These are phyloP conservation scores for Penicillium roqueforti DNA, from an alignment of 495 filamentous ascomycete genomes.

Conservation along the genomic window DNA sequence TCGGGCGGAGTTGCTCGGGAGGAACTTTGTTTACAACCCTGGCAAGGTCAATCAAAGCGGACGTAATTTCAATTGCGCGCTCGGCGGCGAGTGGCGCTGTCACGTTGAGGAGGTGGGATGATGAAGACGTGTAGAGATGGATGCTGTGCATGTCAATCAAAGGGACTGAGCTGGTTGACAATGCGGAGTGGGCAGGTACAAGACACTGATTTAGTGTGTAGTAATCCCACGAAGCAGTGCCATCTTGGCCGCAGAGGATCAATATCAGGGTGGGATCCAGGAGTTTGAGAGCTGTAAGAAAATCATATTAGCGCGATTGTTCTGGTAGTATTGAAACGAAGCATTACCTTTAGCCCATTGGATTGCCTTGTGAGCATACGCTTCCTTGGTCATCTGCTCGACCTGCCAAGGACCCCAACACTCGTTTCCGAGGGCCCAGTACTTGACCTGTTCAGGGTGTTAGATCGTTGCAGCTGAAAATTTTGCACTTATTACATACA, in stretches of 20 bases:
- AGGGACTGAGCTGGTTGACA: slow-evolving; percentile 48
- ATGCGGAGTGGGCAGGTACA: slow-evolving; percentile 34
- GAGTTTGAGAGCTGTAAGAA: slow-evolving; percentile 57
- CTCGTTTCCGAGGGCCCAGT: slow-evolving; percentile 71
- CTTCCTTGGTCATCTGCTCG: slow-evolving; percentile 67
- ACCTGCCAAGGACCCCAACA: slow-evolving; percentile 79
- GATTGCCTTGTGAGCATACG: slow-evolving; percentile 68
- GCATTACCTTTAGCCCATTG: slow-evolving; percentile 68
- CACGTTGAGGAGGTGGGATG: slow-evolving; percentile 53
- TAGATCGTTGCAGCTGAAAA: not conserved
- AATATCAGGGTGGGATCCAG: slow-evolving; percentile 63
- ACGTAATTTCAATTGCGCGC: slow-evolving; percentile 67
- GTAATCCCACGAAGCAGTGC: slow-evolving; percentile 65
- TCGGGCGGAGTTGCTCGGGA: slow-evolving; percentile 51
- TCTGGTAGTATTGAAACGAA: not conserved
- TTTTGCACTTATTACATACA: slow-evolving; percentile 30
- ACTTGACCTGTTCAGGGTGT: slow-evolving; percentile 45
- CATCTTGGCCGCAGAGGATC: slow-evolving; percentile 69
- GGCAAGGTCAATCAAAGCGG: slow-evolving; percentile 66
- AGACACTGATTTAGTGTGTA: slow-evolving; percentile 64
- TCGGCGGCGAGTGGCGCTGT: slow-evolving; percentile 67
- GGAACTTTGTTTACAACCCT: slow-evolving; percentile 63
- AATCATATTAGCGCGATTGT: not conserved
- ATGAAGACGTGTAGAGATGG: slow-evolving; percentile 64
- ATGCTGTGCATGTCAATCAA: slow-evolving; percentile 68